Evolutionary conservation across 2,329 filamentous ascomycete species (phyloP).

Genomic region (Sporothrix dimorphospora): DNA sequence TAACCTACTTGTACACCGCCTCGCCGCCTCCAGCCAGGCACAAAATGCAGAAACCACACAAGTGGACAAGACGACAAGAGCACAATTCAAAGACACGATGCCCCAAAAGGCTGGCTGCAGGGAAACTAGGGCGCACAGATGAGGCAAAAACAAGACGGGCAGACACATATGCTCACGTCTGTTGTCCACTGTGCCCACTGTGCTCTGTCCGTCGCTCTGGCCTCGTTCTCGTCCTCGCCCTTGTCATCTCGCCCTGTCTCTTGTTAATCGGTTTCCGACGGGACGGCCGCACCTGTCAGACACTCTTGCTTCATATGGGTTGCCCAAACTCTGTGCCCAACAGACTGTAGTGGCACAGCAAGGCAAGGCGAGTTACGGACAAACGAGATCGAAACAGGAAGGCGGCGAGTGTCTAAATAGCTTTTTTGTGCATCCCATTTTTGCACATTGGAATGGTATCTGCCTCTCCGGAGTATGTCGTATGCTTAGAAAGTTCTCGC

Average conservation of each 20-base stretch:
- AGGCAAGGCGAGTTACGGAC: background rate
- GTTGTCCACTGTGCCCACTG: background rate
- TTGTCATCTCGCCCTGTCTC: background rate
- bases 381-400: background rate
- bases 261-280: slow-evolving; percentile 4
- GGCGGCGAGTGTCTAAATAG: background rate
- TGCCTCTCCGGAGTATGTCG: background rate
- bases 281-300: background rate
- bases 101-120: slow-evolving; percentile 20
- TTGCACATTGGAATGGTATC: background rate
- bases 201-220: background rate
- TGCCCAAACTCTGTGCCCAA: slow-evolving; percentile 7
- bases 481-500: background rate
- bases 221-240: background rate
- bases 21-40: too few species aligned
- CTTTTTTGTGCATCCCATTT: background rate
- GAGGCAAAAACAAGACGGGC: background rate
- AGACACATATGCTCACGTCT: background rate
- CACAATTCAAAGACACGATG: background rate
- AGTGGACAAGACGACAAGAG: background rate
- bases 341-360: background rate
- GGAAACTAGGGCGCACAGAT: background rate
- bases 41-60: too few species aligned
- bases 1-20: background rate
- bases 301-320: background rate